phyloP scores from a whole-genome alignment of 805 yeast species.

The Metschnikowia chrysomelidarum region DNA sequence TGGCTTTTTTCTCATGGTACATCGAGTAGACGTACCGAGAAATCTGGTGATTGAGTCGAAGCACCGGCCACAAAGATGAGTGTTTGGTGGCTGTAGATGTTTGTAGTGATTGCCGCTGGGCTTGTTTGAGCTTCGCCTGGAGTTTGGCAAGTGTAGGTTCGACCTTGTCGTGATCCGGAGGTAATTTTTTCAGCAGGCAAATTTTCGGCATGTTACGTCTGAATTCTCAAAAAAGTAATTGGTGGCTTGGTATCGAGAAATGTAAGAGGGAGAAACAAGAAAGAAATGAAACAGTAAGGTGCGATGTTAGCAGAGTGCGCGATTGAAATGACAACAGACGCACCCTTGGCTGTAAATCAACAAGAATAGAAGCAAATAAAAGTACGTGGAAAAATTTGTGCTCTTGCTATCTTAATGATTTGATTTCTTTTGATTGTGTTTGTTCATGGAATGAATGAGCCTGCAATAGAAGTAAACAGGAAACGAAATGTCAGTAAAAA shows the following conservation, averaged over 20 bases:
- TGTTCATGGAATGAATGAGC: not conserved
- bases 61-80: slow-evolving; percentile 67
- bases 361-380: too few relatives aligned
- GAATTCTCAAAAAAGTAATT: not conserved
- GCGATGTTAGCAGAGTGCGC: not conserved
- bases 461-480: too few relatives aligned
- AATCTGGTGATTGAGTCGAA: slow-evolving; percentile 68
- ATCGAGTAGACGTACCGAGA: slow-evolving; percentile 74
- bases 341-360: too few relatives aligned
- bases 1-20: slow-evolving; percentile 66
- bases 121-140: slow-evolving; percentile 54
- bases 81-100: slow-evolving; percentile 41
- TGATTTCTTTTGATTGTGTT: not conserved
- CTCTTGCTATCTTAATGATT: too few relatives aligned
- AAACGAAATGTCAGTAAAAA: too few relatives aligned
- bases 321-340: too few relatives aligned
- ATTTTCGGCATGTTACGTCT: slow-evolving; percentile 11
- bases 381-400: too few relatives aligned
- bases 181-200: slow-evolving; percentile 39
- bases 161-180: slow-evolving; percentile 70
- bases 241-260: not conserved
- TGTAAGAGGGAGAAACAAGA: not conserved
- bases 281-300: not conserved
- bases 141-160: slow-evolving; percentile 65
- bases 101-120: slow-evolving; percentile 31